Base-by-base conservation (phyloP, 2,329 filamentous ascomycete genomes). In the Trichoderma oligosporum region DNA sequence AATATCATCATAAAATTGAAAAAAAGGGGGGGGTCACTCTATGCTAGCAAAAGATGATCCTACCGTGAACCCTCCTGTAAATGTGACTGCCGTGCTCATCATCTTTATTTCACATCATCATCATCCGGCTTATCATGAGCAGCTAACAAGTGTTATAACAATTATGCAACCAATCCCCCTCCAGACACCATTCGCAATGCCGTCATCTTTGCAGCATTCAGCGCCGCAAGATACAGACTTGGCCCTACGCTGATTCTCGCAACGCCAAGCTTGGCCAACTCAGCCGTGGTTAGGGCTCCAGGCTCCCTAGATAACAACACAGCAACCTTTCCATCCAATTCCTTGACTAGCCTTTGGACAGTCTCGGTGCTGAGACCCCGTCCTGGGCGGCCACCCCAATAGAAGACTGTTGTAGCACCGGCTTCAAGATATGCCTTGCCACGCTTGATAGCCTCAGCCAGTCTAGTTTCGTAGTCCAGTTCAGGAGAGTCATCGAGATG, bases 341-440 rank as follows among this genome's bases (percentile, higher is more conserved):
- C 78, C 52, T 70, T 66, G 2, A 78, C 78, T 61, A 84, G 64
- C 39, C 63, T 67, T 64, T 71, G 66, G 2, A 82, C 74, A 66
- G 83, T 81, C 0, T 71, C 73, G 11, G 67, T 71, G 11, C 71
- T 70, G 11, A 82, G 64, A 38, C 80, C 68, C 12, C 74, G 66
- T 33, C 68, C 68, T 0, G 38, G 29, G 5, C 70, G 63, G 2
- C 72, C 80, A 12, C 82, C 82, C 82, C 81, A 86, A 51, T 84
- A 81, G 69, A 85, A 86, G 0, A 83, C 75, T 0, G 79, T 84
- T 11, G 76, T 79, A 0, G 83, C 83, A 0, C 83, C 83, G 2
- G 81, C 81, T 0, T 73, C 76, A 3, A 86, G 70, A 64, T 80
- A 86, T n/a, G 76, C 77, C 57, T 76, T 78, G 0, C 82, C 83